These are phyloP conservation scores for Atkinsonella texensis DNA, from an alignment of 2,329 filamentous ascomycete genomes.

Conservation along the genomic window DNA sequence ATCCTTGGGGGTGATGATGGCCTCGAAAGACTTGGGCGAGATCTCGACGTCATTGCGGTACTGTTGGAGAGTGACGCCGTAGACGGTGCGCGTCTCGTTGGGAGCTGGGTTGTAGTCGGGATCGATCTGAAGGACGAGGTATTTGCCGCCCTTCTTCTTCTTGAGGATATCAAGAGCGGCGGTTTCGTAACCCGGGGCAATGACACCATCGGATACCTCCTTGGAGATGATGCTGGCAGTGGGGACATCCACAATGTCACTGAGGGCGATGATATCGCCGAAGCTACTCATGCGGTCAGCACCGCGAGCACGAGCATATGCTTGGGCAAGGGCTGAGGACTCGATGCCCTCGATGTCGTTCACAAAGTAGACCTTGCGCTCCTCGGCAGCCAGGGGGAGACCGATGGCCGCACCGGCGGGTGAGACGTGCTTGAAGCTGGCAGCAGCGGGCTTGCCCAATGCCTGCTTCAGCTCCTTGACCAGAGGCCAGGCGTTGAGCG, in stretches of 20 bases:
- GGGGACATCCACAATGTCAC: slow-evolving; percentile 77
- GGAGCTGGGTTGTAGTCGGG: slow-evolving; percentile 69
- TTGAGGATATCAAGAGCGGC: slow-evolving; percentile 82
- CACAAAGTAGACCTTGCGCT: slow-evolving; percentile 97
- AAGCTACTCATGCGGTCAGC: slow-evolving; percentile 99
- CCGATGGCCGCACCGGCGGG: slow-evolving; percentile 93
- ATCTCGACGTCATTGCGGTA: slow-evolving; percentile 88
- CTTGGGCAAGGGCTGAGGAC: slow-evolving; percentile 75
- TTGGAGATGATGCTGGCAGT: slow-evolving; percentile 97
- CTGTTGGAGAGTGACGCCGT: slow-evolving; percentile 79
- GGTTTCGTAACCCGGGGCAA: slow-evolving; percentile 75
- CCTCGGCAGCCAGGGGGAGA: slow-evolving; percentile 69
- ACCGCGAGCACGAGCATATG: slow-evolving; percentile 88
- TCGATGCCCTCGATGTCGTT: slow-evolving; percentile 88
- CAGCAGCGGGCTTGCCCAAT: slow-evolving; percentile 77
- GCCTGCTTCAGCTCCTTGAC: slow-evolving; percentile 93
- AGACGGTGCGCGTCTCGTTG: slow-evolving; percentile 77
- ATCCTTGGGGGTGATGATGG: slow-evolving; percentile 77
- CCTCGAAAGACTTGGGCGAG: slow-evolving; percentile 72
- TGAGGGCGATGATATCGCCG: slow-evolving; percentile 89
- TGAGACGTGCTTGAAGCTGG: slow-evolving; percentile 98
- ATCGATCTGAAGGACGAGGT: slow-evolving; percentile 92
- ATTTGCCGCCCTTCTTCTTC: slow-evolving; percentile 98
- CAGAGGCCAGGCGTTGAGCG: slow-evolving; percentile 90
- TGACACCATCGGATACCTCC: slow-evolving; percentile 94